These are phyloP conservation scores for Vaccinium myrtillus DNA, from an alignment of 148 eudicot genomes.

Conservation along the genomic window DNA sequence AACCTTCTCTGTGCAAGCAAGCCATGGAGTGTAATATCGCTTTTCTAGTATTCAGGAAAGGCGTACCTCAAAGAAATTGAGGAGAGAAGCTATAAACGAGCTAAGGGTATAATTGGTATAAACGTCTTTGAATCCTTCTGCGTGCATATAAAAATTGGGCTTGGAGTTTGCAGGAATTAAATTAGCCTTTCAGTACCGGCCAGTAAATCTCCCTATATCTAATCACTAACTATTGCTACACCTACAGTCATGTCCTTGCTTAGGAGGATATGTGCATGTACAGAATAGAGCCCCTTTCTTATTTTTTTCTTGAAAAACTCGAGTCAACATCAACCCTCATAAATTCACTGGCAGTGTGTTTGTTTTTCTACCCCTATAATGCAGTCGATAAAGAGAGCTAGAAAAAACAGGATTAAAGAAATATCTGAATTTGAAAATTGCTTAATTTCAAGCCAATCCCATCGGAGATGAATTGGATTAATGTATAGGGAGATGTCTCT, in stretches of 20 bases:
- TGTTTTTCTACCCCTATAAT: background rate
- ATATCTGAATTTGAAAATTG: background rate
- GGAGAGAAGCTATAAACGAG: no score
- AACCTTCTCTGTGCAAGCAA: no score
- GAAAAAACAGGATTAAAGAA: background rate
- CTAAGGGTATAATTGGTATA: no score
- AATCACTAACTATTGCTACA: background rate
- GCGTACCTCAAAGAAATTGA: no score
- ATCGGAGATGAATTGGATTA: background rate
- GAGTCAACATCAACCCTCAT: background rate
- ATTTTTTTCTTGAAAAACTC: background rate
- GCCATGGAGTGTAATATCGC: no score
- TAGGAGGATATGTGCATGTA: background rate
- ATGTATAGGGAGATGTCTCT: background rate
- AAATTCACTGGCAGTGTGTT: background rate
- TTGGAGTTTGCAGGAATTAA: no score
- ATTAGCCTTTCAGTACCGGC: no score
- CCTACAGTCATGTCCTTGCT: background rate
- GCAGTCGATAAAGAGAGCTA: background rate
- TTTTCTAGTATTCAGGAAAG: no score
- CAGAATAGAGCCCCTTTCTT: background rate
- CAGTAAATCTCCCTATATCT: background rate
- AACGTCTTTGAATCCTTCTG: no score
- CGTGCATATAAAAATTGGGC: no score
- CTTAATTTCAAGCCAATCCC: background rate